A percentile compares a stretch with the other conserved stretches of the same genome.
These are phyloP conservation scores for Ascochyta viciae-villosae DNA, from an alignment of 2,329 filamentous ascomycete species.

Conservation along the genomic window DNA sequence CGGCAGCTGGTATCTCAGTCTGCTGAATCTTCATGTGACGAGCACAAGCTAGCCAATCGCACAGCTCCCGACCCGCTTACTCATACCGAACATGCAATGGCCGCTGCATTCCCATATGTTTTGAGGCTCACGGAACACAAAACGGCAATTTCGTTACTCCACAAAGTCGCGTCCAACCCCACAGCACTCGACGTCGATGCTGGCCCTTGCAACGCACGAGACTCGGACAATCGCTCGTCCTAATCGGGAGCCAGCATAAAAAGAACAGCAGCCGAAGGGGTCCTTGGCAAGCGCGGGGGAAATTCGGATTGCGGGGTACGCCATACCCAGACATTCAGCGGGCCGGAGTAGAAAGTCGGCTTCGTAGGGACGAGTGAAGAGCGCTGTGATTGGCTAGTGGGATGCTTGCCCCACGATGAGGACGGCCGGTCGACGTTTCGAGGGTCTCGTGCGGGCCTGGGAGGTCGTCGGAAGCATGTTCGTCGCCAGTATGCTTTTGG, in stretches of 20 bases:
- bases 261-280: conserved; percentile 4
- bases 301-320: conserved; percentile 31
- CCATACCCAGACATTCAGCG: conserved; percentile 7
- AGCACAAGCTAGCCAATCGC: background rate
- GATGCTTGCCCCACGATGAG: conserved; percentile 6
- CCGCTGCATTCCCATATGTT: background rate
- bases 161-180: background rate
- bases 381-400: conserved; percentile 23
- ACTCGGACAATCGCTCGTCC: conserved; percentile 14
- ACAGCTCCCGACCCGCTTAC: conserved; percentile 4
- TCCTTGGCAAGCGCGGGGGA: conserved; percentile 15
- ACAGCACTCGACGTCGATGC: background rate
- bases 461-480: conserved; percentile 17
- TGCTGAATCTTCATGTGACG: background rate
- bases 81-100: conserved; percentile 3
- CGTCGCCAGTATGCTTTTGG: background rate
- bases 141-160: conserved; percentile 4
- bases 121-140: conserved; percentile 10
- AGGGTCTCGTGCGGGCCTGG: conserved; percentile 16
- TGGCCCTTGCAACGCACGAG: conserved; percentile 4
- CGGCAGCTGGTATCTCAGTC: background rate
- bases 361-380: conserved; percentile 3
- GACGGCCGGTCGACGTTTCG: conserved; percentile 14
- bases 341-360: conserved; percentile 30
- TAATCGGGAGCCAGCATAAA: conserved; percentile 11